Conservation (phyloP, 2,329 filamentous ascomycete species). For the Trichoderma atrobrunneum region DNA sequence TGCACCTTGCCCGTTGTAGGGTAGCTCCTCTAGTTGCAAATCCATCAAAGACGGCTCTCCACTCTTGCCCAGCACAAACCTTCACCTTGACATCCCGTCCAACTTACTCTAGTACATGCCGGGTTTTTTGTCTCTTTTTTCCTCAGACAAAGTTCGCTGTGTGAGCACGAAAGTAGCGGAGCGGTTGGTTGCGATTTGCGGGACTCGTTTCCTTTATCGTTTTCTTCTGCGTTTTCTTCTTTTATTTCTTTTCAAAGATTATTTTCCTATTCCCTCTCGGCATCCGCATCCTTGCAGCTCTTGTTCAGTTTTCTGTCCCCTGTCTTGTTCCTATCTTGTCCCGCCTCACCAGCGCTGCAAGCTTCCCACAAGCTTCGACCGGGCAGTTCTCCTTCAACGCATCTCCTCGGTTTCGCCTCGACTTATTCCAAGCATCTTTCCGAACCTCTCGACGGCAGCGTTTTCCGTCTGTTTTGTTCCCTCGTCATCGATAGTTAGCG, state of each 20-base stretch:
- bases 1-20: constrained; percentile 17
- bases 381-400: not conserved
- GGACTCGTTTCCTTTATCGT: constrained; percentile 27
- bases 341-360: constrained; percentile 14
- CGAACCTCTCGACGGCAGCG: not conserved
- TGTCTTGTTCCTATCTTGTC: constrained; percentile 10
- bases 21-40: constrained; percentile 4
- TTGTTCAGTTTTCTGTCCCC: constrained; percentile 18
- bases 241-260: constrained; percentile 17
- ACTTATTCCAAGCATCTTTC: not conserved
- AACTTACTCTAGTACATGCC: not conserved
- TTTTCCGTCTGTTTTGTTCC: not conserved
- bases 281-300: constrained; percentile 4
- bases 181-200: constrained; percentile 26
- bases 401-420: not conserved
- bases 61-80: constrained; percentile 17
- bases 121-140: constrained; percentile 14
- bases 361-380: constrained; percentile 4
- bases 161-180: constrained; percentile 19
- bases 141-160: constrained; percentile 19
- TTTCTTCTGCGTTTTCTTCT: constrained; percentile 24
- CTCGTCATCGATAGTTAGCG: not conserved
- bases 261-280: constrained; percentile 20
- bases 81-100: constrained; percentile 17
- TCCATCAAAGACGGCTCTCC: constrained; percentile 6